A percentile compares a stretch with the other conserved stretches of the same genome.
phyloP scores from a whole-genome alignment of 352 stramenopile genomes.

The Pythium periplocum region DNA sequence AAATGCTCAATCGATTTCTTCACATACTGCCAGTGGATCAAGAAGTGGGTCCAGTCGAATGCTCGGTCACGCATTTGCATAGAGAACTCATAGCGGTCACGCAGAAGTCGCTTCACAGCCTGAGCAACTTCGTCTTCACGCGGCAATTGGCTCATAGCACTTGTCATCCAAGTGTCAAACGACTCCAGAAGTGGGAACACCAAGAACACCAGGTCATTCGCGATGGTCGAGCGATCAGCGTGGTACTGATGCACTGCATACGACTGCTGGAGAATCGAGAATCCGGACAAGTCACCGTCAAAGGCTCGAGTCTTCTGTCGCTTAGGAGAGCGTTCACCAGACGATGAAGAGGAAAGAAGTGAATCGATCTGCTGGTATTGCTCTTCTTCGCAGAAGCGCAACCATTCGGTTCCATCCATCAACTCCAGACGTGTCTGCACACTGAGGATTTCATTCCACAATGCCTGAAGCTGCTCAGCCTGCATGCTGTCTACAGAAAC shows the following conservation, averaged over 20 bases:
- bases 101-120: conserved; percentile 34
- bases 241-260: conserved; percentile 79
- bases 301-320: conserved; percentile 17
- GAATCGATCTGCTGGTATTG: conserved; percentile 51
- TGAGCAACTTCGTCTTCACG: conserved; percentile 9
- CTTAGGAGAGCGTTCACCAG: conserved; percentile 15
- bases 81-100: conserved; percentile 72
- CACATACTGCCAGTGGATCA: conserved; percentile 79
- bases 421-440: conserved; percentile 44
- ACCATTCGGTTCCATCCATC: conserved; percentile 54
- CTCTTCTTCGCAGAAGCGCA: conserved; percentile 68
- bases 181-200: conserved; percentile 61
- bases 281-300: conserved; percentile 30
- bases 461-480: conserved; percentile 20
- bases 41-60: conserved; percentile 78
- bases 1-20: conserved; percentile 44
- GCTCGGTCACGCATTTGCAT: conserved; percentile 50
- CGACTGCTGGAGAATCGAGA: conserved; percentile 78
- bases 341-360: conserved; percentile 17
- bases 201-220: conserved; percentile 72
- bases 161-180: conserved; percentile 37
- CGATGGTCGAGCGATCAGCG: conserved; percentile 57
- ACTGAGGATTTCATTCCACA: conserved; percentile 35
- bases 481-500: conserved; percentile 5
- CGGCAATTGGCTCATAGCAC: conserved; percentile 13